Evolutionary conservation across 768 basidiomycete species (phyloP).

Genomic region (Tylopilus plumbeoviolaceoides): DNA sequence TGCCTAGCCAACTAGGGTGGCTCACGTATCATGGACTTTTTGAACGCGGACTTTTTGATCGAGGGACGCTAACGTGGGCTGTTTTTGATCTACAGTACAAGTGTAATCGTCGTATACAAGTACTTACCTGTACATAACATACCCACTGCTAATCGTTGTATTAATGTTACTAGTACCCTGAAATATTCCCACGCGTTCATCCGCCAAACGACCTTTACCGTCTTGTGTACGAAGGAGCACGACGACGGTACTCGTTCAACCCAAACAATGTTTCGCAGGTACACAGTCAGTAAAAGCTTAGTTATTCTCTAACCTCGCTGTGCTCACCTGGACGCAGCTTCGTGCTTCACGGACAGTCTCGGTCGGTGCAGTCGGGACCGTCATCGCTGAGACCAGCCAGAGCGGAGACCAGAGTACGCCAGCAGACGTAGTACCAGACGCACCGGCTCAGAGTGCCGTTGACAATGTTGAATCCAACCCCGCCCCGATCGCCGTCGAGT

Average conservation of each 20-base stretch:
- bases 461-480: neutral
- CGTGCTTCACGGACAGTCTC: slow-evolving; percentile 25
- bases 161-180: too few species aligned
- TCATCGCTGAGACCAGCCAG: slow-evolving; percentile 12
- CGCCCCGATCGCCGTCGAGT: neutral
- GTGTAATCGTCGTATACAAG: neutral
- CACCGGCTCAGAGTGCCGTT: neutral
- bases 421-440: neutral
- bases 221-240: neutral
- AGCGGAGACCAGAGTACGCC: slow-evolving; percentile 3
- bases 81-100: neutral
- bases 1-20: too few species aligned
- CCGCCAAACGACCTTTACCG: slow-evolving; percentile 12
- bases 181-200: slow-evolving; percentile 13
- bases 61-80: neutral
- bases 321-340: slow-evolving; percentile 11
- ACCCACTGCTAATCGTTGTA: too few species aligned
- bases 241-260: neutral
- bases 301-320: neutral
- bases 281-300: slow-evolving; percentile 15
- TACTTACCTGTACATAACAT: neutral
- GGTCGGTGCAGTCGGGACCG: slow-evolving; percentile 12
- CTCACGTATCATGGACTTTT: neutral
- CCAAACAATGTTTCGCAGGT: slow-evolving; percentile 23
- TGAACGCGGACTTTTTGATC: neutral